Evolutionary conservation across 768 basidiomycete genomes (phyloP).

Genomic region (Podaxis sp.): DNA sequence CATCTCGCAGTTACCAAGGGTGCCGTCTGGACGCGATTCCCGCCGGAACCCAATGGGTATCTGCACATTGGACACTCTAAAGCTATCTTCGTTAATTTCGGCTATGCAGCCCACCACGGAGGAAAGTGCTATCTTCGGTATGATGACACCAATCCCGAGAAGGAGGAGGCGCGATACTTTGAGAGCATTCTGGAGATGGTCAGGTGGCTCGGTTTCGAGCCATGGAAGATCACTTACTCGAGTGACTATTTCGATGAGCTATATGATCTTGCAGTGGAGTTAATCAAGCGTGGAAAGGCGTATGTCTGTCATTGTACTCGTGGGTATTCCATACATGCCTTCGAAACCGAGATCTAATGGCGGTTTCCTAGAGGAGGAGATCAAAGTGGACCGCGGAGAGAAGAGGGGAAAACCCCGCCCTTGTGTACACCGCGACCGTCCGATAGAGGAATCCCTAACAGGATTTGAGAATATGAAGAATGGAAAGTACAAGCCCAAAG

Average conservation of each 20-base stretch:
- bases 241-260: constrained; percentile 93
- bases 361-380: constrained; percentile 73
- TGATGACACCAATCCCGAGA: constrained; percentile 98
- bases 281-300: constrained; percentile 87
- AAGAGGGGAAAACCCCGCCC: constrained; percentile 76
- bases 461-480: constrained; percentile 93
- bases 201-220: constrained; percentile 96
- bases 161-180: constrained; percentile 94
- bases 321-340: constrained; percentile 35
- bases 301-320: constrained; percentile 97
- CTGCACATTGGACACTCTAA: constrained; percentile 97
- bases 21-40: constrained; percentile 91
- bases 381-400: constrained; percentile 83
- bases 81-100: constrained; percentile 97
- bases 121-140: constrained; percentile 93
- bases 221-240: constrained; percentile 98
- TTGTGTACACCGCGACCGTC: constrained; percentile 83
- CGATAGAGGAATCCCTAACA: constrained; percentile 77
- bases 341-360: neutral
- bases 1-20: constrained; percentile 82
- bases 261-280: constrained; percentile 80
- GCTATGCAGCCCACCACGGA: constrained; percentile 93
- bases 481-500: constrained; percentile 86
- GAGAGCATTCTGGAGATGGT: constrained; percentile 95
- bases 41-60: constrained; percentile 97